Evolutionary conservation across 2,329 filamentous ascomycete species (phyloP).

Genomic region (Diaporthe destruens): DNA sequence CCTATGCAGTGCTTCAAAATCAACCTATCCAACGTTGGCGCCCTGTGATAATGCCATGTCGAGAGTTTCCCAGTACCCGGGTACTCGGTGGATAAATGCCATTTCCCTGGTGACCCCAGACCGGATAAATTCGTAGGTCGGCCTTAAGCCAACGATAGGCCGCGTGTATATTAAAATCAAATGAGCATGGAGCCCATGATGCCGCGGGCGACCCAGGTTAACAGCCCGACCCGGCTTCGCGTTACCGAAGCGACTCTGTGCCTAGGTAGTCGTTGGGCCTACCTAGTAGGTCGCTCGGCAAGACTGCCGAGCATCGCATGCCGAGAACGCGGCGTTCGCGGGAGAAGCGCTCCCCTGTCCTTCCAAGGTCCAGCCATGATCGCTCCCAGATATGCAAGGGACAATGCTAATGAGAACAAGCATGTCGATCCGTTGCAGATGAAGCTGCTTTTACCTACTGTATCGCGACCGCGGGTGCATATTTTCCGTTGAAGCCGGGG

Average conservation of each 20-base stretch:
- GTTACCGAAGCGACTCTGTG: background rate
- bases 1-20: background rate
- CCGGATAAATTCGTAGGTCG: background rate
- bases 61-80: background rate
- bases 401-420: background rate
- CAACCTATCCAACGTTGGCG: slow-evolving; percentile 5
- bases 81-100: slow-evolving; percentile 7
- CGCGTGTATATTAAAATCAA: slow-evolving; percentile 6
- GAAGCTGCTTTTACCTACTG: background rate
- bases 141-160: background rate
- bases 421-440: background rate
- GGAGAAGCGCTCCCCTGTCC: background rate
- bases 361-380: slow-evolving; percentile 10
- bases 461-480: background rate
- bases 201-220: background rate
- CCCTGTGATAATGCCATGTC: slow-evolving; percentile 10
- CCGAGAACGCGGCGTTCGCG: background rate
- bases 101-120: background rate
- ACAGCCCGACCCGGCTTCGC: background rate
- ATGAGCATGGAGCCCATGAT: slow-evolving; percentile 6
- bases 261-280: background rate
- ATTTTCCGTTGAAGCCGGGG: background rate
- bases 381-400: slow-evolving; percentile 5
- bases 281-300: background rate
- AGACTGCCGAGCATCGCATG: slow-evolving; percentile 7